Evolutionary conservation across 805 yeast genomes (phyloP), one percentile per base, ranked within the genome.

Genomic region (Cephaloascus albidus): DNA sequence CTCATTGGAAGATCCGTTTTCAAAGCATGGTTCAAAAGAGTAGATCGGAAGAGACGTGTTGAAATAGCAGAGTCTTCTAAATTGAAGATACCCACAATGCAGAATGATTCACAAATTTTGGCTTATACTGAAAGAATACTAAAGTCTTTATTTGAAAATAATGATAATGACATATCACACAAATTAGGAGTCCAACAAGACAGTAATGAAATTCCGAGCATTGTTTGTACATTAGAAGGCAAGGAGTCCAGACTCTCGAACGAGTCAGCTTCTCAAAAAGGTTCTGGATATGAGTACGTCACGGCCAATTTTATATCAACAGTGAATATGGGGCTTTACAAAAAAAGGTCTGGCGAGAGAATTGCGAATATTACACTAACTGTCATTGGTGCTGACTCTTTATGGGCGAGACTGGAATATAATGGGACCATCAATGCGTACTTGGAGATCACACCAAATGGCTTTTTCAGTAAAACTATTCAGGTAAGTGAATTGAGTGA

Each of bases 1-100:
- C 27, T 49, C 15, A 31, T 50, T 19, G 52, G 51, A 34, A 49
- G 48, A 6, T 42, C 42, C 27, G 36, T 53, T 14, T 3, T 47
- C 6, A 15, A 32, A 12, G 36, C 47, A 17, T 49, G 50, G 47
- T 37, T 42, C 4, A 23, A 38, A 3, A 10, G 50, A 28, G 12
- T 40, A 14, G 36, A 43, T 3, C 46, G 50, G n/a, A 38, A 40
- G 28, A 35, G 51, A 36, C 43, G 39, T 12, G 51, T 36, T 30
- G 18, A 36, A 18, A 53, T 51, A 1, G 33, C 47, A 2, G 45
- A 41, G 15, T 20, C 44, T 16, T 50, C 23, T 18, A 18, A 15
- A 10, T 15, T 4, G 10, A 10, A 23, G 12, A 8, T 23, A 8
- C 28, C 28, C 12, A 23, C 28, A 12, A 6, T 12, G 10, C 10